Evolutionary conservation across 371 early-diverging fungal genomes (phyloP), one percentile per base, ranked within the genome.

Genomic region (Phascolomyces articulosus): DNA sequence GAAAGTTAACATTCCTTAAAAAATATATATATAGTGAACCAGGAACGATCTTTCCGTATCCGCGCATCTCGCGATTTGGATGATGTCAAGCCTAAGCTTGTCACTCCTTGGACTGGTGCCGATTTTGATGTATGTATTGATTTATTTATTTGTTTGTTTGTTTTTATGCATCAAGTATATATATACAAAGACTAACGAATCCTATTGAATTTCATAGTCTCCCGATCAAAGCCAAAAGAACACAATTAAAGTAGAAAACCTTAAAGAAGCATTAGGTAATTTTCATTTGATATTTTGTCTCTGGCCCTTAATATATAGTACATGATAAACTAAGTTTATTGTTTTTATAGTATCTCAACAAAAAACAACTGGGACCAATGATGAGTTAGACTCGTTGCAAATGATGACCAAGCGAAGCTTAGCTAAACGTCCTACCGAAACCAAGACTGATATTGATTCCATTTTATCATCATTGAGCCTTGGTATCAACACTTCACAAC

Each of bases 231-330:
- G 58, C 49, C 40, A 54, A 57, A 58, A 68, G 55, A 73, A 72
- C 29, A 66, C 73, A 3, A 78, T 83, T 60, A 78, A 79, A 29
- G 83, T 83, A 9, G 83, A 83, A 31, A 81, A 78, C n/a, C 68
- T 85, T 21, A 75, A 75, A 48, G 82, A 85, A 58, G 82, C 80
- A 3, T 57, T 85, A 24, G 65, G 77, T 79, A 69, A 53, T n/a
- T n/a, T n/a, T n/a, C n/a, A n/a, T n/a, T n/a, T n/a, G n/a, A n/a
- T n/a, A n/a, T n/a, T n/a, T n/a, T n/a, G n/a, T n/a, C n/a, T n/a
- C n/a, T n/a, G n/a, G n/a, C n/a, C n/a, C n/a, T n/a, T n/a, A n/a
- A n/a, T n/a, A n/a, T n/a, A n/a, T n/a, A n/a, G n/a, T n/a, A n/a
- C n/a, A n/a, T 44, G 16, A 44, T 16, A 44, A 15, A 44, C 15